Base-by-base conservation (phyloP, 2,329 filamentous ascomycete genomes). In the Pezicula neosporulosa region DNA sequence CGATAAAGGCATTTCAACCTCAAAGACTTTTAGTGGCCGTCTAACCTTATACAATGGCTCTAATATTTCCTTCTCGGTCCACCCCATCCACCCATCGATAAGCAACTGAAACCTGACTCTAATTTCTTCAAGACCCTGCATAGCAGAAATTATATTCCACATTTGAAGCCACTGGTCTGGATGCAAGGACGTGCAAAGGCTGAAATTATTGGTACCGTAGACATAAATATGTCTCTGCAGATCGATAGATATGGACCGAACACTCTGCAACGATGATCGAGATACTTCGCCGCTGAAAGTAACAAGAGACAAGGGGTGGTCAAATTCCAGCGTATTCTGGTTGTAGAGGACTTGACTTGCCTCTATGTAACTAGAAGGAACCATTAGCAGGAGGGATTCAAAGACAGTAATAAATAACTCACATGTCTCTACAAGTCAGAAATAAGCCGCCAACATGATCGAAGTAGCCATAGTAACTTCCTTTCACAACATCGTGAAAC, bases 251-350 rank as follows among this genome's bases (percentile, higher is more conserved):
- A 49, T 44, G 35, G 37, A 43, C 44, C 47, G 37, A 43, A 49
- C 24, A 48, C 46, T 41, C 4, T 48, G 33, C 6, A 48, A 36
- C 36, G 36, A 44, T 39, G 36, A 41, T 47, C 15, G 24, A 50
- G 51, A 44, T 50, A 47, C 21, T 21, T 43, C 27, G 13, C 39
- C 8, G 44, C 28, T 47, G 28, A 53, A 47, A 15, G 41, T 43
- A 9, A 43, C 28, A 6, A 53, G 43, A 27, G 51, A 43, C 13
- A 53, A 18, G 1, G 51, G 51, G 21, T 49, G 47, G 16, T 53
- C 51, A 16, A 53, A 53, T 33, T 47, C 47, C 8, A 53, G 43
- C 24, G 36, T 50, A n/a, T 53, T 53, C 37, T 50, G 43, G 9
- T 15, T 44, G 39, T 53, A 50, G 18, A 53, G 30, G 19, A 53